These are phyloP conservation scores for Amylocarpus encephaloides DNA, from an alignment of 2,329 filamentous ascomycete species.

Conservation along the genomic window DNA sequence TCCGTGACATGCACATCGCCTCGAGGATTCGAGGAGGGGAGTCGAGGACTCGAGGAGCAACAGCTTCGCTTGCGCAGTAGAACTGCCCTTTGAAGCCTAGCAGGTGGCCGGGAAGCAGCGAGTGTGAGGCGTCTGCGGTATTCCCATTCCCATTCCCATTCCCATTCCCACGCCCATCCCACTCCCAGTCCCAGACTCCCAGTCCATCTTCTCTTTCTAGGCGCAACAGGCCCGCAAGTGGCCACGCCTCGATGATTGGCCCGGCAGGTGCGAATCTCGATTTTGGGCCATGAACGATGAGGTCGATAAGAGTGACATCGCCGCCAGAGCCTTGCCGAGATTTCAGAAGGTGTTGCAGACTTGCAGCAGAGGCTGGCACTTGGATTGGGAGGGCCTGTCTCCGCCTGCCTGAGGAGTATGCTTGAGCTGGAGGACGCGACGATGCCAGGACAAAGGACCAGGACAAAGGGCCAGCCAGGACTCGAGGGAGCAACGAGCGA, in stretches of 20 bases:
- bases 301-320: conserved; percentile 4
- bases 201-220: background rate
- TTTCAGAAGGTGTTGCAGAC: background rate
- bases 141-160: background rate
- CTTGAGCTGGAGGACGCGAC: too few species aligned
- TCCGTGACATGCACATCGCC: too few species aligned
- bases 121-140: background rate
- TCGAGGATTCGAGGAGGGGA: too few species aligned
- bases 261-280: background rate
- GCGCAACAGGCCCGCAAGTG: background rate
- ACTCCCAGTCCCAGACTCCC: background rate
- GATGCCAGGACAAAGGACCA: too few species aligned
- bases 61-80: conserved; percentile 1
- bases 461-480: too few species aligned
- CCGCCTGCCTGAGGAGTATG: too few species aligned
- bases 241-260: background rate
- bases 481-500: too few species aligned
- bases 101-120: background rate
- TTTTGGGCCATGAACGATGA: too few species aligned
- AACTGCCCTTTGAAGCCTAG: conserved; percentile 4
- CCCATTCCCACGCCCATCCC: background rate
- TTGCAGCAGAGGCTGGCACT: background rate
- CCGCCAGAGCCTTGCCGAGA: background rate
- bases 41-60: too few species aligned
- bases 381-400: too few species aligned